These are phyloP conservation scores for Castanea mollissima DNA, from an alignment of 306 rosid genomes.

Conservation along the genomic window DNA sequence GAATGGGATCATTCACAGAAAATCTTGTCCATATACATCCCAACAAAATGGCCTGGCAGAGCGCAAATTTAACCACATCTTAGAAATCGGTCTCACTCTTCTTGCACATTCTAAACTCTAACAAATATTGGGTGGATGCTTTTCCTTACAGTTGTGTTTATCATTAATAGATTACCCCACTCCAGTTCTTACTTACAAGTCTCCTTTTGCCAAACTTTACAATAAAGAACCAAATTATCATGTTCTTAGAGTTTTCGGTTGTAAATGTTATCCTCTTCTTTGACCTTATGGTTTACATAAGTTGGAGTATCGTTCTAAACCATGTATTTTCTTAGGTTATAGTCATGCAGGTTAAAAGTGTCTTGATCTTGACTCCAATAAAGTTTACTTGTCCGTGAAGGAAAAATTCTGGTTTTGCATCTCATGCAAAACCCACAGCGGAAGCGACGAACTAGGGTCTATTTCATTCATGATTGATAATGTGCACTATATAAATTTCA, in stretches of 20 bases:
- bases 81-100: background rate
- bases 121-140: background rate
- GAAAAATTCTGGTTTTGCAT: too few species aligned
- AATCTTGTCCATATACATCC: background rate
- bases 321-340: background rate
- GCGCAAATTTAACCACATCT: background rate
- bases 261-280: background rate
- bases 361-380: too few species aligned
- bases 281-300: background rate
- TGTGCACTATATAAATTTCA: too few species aligned
- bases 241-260: background rate
- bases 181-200: background rate
- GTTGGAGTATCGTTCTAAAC: background rate
- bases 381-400: too few species aligned
- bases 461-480: too few species aligned
- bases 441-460: too few species aligned
- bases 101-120: background rate
- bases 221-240: background rate
- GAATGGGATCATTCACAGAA: background rate
- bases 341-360: too few species aligned
- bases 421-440: too few species aligned
- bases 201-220: background rate
- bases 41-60: background rate
- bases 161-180: background rate
- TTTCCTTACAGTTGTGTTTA: background rate